Conservation (phyloP, 2,329 filamentous ascomycete species). For the Bertia moriformis region DNA sequence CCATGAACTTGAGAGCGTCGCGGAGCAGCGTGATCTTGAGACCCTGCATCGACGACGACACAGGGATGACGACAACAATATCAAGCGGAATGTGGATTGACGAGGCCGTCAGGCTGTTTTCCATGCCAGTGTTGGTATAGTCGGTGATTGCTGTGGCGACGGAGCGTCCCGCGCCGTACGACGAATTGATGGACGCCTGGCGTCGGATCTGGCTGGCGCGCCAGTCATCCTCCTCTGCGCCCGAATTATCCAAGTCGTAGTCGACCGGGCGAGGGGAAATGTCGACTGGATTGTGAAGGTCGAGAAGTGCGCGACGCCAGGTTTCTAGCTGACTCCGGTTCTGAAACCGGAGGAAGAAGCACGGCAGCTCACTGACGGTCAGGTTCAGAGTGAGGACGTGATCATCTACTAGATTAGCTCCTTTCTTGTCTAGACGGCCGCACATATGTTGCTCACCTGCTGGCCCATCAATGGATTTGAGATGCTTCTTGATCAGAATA, state of each 20-base stretch:
- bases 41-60: slow-evolving; percentile 98
- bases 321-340: slow-evolving; percentile 71
- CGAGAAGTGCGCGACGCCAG: slow-evolving; percentile 77
- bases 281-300: slow-evolving; percentile 59
- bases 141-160: slow-evolving; percentile 81
- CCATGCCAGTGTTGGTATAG: slow-evolving; percentile 60
- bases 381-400: slow-evolving; percentile 77
- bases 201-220: slow-evolving; percentile 43
- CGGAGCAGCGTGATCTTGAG: slow-evolving; percentile 90
- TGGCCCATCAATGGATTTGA: slow-evolving; percentile 72
- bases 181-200: slow-evolving; percentile 69
- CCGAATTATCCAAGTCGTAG: slow-evolving; percentile 66
- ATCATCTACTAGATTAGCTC: slow-evolving; percentile 60
- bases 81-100: slow-evolving; percentile 81
- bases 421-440: slow-evolving; percentile 14
- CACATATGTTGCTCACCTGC: slow-evolving; percentile 30
- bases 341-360: slow-evolving; percentile 84
- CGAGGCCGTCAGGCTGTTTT: slow-evolving; percentile 24
- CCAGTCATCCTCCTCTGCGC: slow-evolving; percentile 79
- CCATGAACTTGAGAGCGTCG: slow-evolving; percentile 83
- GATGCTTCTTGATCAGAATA: slow-evolving; percentile 93
- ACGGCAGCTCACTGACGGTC: slow-evolving; percentile 79
- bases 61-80: slow-evolving; percentile 88
- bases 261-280: slow-evolving; percentile 53
- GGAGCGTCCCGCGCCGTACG: slow-evolving; percentile 64